These are phyloP conservation scores for Larix kaempferi DNA, from an alignment of 75 land plant genomes.

Conservation along the genomic window DNA sequence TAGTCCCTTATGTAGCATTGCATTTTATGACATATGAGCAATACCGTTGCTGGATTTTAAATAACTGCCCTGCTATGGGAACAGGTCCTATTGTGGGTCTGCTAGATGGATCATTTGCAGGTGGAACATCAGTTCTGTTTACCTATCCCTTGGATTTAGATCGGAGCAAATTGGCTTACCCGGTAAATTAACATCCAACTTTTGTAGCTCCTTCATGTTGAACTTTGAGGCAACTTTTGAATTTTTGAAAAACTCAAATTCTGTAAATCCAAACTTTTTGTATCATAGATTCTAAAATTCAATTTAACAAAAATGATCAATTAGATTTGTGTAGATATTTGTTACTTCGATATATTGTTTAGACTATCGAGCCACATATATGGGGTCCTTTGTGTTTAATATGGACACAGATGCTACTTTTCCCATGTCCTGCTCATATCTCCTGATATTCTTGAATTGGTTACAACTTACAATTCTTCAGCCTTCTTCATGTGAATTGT, in stretches of 20 bases:
- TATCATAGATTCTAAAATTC: neutral
- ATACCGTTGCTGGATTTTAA: slow-evolving; percentile 78
- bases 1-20: slow-evolving; percentile 97
- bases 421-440: neutral
- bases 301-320: neutral
- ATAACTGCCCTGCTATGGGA: slow-evolving; percentile 48
- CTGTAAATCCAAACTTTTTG: neutral
- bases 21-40: slow-evolving; percentile 95
- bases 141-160: slow-evolving; percentile 93
- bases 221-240: too few species aligned
- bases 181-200: slow-evolving; percentile 15
- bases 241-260: neutral
- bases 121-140: slow-evolving; percentile 95
- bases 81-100: slow-evolving; percentile 90
- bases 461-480: neutral
- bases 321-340: neutral
- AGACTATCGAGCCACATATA: too few species aligned
- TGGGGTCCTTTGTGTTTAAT: too few species aligned
- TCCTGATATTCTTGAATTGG: neutral
- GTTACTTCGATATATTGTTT: neutral
- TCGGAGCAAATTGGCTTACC: slow-evolving; percentile 50
- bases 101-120: slow-evolving; percentile 93
- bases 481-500: neutral
- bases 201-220: too few species aligned
- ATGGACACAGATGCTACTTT: too few species aligned